A percentile compares a stretch with the other conserved stretches of the same genome.
These are phyloP conservation scores for Trypethelium eluteriae DNA, from an alignment of 495 filamentous ascomycete species.

Conservation along the genomic window DNA sequence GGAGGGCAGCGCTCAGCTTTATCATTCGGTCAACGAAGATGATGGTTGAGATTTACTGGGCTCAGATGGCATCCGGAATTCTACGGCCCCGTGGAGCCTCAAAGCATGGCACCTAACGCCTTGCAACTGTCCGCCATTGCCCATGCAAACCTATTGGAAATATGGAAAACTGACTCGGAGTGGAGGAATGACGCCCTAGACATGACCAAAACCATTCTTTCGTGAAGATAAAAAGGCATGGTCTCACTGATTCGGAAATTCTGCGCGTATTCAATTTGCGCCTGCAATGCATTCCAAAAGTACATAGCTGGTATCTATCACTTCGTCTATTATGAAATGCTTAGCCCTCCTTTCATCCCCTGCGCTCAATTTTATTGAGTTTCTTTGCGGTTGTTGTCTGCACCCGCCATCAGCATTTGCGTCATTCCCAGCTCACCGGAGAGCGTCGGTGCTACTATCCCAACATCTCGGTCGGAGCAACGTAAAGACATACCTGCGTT, in stretches of 20 bases:
- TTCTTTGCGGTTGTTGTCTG: conserved; percentile 68
- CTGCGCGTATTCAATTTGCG: neutral
- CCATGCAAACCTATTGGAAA: neutral
- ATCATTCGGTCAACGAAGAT: neutral
- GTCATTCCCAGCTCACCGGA: neutral
- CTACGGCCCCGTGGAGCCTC: neutral
- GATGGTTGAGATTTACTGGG: neutral
- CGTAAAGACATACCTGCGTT: conserved; percentile 52
- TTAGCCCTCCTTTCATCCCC: conserved; percentile 35
- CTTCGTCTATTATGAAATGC: neutral
- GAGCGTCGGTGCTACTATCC: too few relatives aligned
- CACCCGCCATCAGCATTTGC: conserved; percentile 14
- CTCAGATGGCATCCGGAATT: neutral
- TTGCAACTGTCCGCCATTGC: neutral
- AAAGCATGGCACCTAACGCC: neutral
- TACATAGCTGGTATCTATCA: conserved; percentile 10
- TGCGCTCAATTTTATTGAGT: conserved; percentile 71
- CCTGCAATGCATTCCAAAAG: conserved; percentile 17
- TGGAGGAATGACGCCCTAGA: too few relatives aligned
- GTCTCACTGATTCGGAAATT: neutral
- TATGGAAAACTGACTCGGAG: neutral
- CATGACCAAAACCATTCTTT: neutral
- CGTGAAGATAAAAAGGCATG: neutral
- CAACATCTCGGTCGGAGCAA: conserved; percentile 12
- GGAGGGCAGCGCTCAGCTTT: neutral